Evolutionary conservation across 140 eudicot genomes (phyloP).

Genomic region (Stevia rebaudiana): DNA sequence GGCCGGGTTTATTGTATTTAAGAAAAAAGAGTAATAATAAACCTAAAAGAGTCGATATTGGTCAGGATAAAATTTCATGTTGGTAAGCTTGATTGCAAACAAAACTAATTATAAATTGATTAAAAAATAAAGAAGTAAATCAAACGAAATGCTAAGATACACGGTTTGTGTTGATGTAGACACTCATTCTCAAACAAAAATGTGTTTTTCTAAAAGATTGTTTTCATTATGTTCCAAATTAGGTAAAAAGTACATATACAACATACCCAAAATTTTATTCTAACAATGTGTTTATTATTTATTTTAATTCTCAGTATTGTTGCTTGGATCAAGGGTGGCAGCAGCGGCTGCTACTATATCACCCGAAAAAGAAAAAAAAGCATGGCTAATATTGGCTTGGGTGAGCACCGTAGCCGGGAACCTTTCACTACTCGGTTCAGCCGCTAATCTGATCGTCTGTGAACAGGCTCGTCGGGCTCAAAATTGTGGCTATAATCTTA

Average conservation of each 20-base stretch:
- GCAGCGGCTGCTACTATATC: conserved; percentile 84
- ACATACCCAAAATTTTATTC: neutral
- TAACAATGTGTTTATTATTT: neutral
- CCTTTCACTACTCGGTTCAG: conserved; percentile 81
- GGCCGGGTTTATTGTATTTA: no score
- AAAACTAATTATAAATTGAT: no score
- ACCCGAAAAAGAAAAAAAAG: conserved; percentile 66
- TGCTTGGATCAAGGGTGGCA: conserved; percentile 82
- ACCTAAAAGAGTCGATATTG: no score
- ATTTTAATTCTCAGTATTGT: conserved; percentile 47
- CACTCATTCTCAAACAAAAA: neutral
- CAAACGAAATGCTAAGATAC: neutral
- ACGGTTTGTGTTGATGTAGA: neutral
- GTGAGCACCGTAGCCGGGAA: conserved; percentile 97
- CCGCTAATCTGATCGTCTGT: conserved; percentile 91
- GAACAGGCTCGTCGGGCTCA: conserved; percentile 93
- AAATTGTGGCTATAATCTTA: conserved; percentile 60
- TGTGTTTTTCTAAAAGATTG: neutral
- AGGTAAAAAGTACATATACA: no score
- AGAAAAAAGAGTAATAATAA: no score
- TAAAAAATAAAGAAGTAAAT: no score
- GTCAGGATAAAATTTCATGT: no score
- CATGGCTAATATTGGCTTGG: conserved; percentile 96
- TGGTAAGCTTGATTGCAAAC: no score
- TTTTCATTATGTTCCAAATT: no score